Base-by-base conservation (phyloP, 306 rosid species). In the Senna siamea region DNA sequence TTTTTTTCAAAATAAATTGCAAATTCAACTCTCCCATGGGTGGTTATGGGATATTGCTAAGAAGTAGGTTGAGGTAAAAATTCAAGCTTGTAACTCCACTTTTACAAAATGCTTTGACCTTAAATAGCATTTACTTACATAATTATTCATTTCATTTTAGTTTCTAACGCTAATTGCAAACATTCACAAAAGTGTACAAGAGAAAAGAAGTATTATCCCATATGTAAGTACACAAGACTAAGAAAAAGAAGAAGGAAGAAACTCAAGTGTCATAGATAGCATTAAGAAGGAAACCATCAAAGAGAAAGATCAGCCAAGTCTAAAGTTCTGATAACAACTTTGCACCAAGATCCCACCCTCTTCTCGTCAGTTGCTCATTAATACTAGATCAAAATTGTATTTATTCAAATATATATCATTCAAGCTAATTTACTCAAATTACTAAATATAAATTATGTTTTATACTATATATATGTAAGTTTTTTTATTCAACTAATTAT, bases 221-320 rank as follows among this genome's bases (percentile, higher is more conserved):
- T 14, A 3, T n/a, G 53, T 48, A n/a, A 46, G 17, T 48, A 15
- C 9, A 5, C 9, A 48, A n/a, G 53, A 48, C 5, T n/a, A 48
- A 48, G 53, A n/a, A 5, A 6, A 5, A 30, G 48, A 3, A 30
- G 37, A 51, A 11, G n/a, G 51, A 30, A 58, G 13, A 2, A 20
- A 35, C 3, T 9, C 48, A 37, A 5, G 52, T 14, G 32, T 48
- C 38, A 56, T 5, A 6, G 63, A 23, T 40, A 17, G 17, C 40
- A 26, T 35, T 56, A 38, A 28, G 38, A 26, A 28, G 65, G 58
- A 20, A 17, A 69, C 17, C 13, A 58, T 86, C 79, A 94, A 46
- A 94, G 85, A 41, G 92, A 70, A 51, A 93, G 96, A 84, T 94
- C 93, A 38, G 97, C 98, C 53, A 94, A 77, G 81, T 88, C 97